Percentiles rank a stretch among this genome's conserved stretches.
Evolutionary conservation across 106 monocot genomes (phyloP).

Genomic region (Allium cepa): DNA sequence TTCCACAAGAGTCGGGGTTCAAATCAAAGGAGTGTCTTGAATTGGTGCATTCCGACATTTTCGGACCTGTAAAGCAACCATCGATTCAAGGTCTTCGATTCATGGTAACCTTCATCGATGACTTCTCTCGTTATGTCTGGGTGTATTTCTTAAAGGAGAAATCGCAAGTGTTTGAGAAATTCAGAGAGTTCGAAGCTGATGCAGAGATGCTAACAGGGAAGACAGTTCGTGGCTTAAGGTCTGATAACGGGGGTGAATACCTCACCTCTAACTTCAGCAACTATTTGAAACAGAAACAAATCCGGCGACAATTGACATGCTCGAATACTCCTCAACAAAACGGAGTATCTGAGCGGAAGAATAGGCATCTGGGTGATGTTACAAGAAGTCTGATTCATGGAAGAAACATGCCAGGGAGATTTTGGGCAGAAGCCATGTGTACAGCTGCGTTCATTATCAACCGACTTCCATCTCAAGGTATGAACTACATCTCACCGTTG

Average conservation of each 20-base stretch:
- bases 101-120: background rate
- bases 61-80: background rate
- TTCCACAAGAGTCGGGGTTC: background rate
- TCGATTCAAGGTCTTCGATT: background rate
- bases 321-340: background rate
- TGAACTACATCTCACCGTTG: background rate
- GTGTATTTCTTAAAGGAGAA: background rate
- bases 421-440: conserved; percentile 4
- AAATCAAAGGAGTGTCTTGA: background rate
- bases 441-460: background rate
- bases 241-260: background rate
- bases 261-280: background rate
- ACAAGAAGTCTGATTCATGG: background rate
- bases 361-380: background rate
- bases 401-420: background rate
- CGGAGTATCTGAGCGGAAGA: background rate
- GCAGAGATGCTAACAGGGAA: background rate
- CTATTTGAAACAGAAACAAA: background rate
- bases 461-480: background rate
- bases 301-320: background rate
- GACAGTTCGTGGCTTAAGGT: background rate
- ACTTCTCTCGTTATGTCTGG: background rate
- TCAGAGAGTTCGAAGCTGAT: background rate
- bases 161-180: background rate
- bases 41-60: background rate